phyloP scores from a whole-genome alignment of 2,329 filamentous ascomycete species.

The Monosporascus sp. region DNA sequence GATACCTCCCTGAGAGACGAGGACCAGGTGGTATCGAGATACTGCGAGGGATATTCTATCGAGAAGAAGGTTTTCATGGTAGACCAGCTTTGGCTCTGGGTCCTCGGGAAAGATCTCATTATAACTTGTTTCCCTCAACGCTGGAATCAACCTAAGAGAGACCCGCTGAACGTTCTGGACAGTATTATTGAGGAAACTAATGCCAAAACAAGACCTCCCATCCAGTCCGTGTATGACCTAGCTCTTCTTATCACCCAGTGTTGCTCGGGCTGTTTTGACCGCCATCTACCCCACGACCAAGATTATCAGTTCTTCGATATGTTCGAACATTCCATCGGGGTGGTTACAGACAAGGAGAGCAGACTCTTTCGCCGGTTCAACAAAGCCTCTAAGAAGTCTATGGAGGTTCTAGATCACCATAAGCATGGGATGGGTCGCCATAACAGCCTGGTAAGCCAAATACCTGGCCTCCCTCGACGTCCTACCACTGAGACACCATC shows the following conservation, averaged over 20 bases:
- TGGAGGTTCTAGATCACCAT: constrained; percentile 42
- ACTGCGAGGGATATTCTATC: constrained; percentile 32
- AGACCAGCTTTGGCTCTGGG: constrained; percentile 65
- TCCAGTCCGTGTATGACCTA: constrained; percentile 58
- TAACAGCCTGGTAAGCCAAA: constrained; percentile 5
- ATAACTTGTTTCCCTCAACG: constrained; percentile 55
- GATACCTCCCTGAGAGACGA: constrained; percentile 55
- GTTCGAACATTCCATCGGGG: constrained; percentile 60
- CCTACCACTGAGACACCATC: constrained; percentile 18
- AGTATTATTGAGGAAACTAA: constrained; percentile 62
- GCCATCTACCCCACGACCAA: constrained; percentile 52
- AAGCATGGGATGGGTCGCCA: constrained; percentile 20
- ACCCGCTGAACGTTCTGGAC: constrained; percentile 59
- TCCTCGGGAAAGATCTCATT: constrained; percentile 52
- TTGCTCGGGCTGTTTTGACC: constrained; percentile 57
- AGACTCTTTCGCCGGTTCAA: constrained; percentile 58
- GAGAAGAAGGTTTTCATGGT: constrained; percentile 64
- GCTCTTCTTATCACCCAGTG: constrained; percentile 57
- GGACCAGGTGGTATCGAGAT: constrained; percentile 62
- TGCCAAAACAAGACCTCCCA: constrained; percentile 55
- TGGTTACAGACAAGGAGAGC: constrained; percentile 48
- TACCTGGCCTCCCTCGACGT: neutral
- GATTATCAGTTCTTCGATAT: constrained; percentile 63
- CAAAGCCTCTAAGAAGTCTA: constrained; percentile 50
- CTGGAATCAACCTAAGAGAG: constrained; percentile 56